These are phyloP conservation scores for Entomortierella chlamydospora DNA, from an alignment of 192 early-diverging fungal species.

Conservation along the genomic window DNA sequence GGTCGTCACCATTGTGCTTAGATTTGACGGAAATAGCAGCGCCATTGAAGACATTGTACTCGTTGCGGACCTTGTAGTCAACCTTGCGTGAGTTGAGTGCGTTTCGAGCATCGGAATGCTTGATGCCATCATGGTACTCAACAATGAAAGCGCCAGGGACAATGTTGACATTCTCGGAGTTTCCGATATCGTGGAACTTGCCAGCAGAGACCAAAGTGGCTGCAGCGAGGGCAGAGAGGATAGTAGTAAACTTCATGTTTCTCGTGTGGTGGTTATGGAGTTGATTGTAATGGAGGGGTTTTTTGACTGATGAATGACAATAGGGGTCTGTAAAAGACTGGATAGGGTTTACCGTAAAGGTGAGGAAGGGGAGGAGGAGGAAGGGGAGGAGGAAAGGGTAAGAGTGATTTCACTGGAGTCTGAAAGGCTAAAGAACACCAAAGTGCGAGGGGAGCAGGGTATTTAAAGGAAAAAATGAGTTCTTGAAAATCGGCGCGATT, in stretches of 20 bases:
- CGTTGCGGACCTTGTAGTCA: conserved; percentile 46
- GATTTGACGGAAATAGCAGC: conserved; percentile 56
- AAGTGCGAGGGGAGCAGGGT: not conserved
- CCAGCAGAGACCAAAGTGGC: conserved; percentile 39
- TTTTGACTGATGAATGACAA: not conserved
- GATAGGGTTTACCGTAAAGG: conserved; percentile 12
- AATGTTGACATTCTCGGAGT: not conserved
- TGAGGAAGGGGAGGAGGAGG: not conserved
- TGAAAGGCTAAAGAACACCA: conserved; percentile 1
- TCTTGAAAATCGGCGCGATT: not conserved
- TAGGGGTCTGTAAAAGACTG: conserved; percentile 6
- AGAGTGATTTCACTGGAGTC: not conserved
- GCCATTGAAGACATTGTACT: conserved; percentile 62
- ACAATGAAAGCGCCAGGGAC: conserved; percentile 26
- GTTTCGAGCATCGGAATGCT: conserved; percentile 5
- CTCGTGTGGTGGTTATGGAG: not conserved
- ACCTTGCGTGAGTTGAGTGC: conserved; percentile 11
- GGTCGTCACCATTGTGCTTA: conserved; percentile 22
- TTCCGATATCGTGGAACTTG: conserved; percentile 21
- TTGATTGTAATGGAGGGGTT: not conserved
- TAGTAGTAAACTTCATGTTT: conserved; percentile 8
- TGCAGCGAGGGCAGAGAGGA: conserved; percentile 25
- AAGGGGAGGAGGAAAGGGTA: not conserved
- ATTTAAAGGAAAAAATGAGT: conserved; percentile 1
- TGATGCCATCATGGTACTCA: conserved; percentile 29